Percentiles rank a stretch among this genome's conserved stretches.
These are phyloP conservation scores for Grigorovia humatica DNA, from an alignment of 805 yeast genomes.

Conservation along the genomic window DNA sequence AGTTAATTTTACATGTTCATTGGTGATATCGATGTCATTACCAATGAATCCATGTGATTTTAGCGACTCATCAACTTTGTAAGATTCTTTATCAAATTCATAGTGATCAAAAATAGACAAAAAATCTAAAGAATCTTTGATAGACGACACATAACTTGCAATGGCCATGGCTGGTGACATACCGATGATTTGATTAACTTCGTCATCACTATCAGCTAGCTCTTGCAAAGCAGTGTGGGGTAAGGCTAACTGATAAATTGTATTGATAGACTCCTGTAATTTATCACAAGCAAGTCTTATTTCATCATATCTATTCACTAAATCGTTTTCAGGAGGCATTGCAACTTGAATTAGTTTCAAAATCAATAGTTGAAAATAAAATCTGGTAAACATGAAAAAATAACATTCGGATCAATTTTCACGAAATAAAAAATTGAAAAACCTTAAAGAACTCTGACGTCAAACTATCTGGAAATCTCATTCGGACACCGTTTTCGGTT, in stretches of 20 bases:
- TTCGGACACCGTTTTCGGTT: too few species aligned
- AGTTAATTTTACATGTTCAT: too few species aligned
- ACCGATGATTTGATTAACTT: conserved; percentile 6
- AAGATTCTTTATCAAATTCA: conserved; percentile 5
- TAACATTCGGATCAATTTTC: too few species aligned
- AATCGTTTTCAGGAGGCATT: neutral
- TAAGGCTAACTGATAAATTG: conserved; percentile 4
- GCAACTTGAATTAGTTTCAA: too few species aligned
- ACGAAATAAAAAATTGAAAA: too few species aligned
- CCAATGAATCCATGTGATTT: conserved; percentile 1
- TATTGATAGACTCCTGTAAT: conserved; percentile 5
- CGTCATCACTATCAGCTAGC: conserved; percentile 1
- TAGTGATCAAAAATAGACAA: conserved; percentile 3
- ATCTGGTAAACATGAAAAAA: too few species aligned
- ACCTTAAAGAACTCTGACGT: too few species aligned
- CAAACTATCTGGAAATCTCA: too few species aligned
- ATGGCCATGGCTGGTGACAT: conserved; percentile 6
- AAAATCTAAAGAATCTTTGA: conserved; percentile 2
- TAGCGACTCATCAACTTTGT: neutral
- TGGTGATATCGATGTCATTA: conserved; percentile 1
- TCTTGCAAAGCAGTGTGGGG: conserved; percentile 1
- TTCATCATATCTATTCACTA: neutral
- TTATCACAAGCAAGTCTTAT: conserved; percentile 6
- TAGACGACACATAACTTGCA: conserved; percentile 5
- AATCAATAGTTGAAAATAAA: too few species aligned